Conservation (phyloP, 176 grass and related monocot species). For the Aegilops umbellulata region DNA sequence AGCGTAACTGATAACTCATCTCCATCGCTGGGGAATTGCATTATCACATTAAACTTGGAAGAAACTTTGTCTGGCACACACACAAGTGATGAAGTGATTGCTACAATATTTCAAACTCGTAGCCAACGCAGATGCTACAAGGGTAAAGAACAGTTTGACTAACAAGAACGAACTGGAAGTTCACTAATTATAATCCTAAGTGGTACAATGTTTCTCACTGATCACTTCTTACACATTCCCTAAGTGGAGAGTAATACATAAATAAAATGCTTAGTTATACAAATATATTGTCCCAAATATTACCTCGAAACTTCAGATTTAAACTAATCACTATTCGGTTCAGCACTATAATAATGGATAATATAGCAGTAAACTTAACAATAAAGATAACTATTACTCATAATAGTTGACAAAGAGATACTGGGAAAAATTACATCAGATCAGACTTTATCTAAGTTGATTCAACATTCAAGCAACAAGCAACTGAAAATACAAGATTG, state of each 20-base stretch:
- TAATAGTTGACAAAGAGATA: background rate
- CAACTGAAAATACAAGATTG: constrained; percentile 16
- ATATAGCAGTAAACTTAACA: background rate
- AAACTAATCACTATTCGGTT: constrained; percentile 3
- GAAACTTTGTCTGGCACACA: background rate
- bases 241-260: background rate
- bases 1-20: constrained; percentile 5
- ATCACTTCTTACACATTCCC: background rate
- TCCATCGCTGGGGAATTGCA: constrained; percentile 11
- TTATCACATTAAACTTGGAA: background rate
- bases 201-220: background rate
- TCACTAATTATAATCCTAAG: background rate
- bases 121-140: background rate
- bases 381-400: background rate
- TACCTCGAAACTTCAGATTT: constrained; percentile 4
- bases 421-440: background rate
- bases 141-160: background rate
- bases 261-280: background rate
- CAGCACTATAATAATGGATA: background rate
- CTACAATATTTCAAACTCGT: constrained; percentile 5
- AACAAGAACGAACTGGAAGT: background rate
- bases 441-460: background rate
- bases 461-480: constrained; percentile 6
- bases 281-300: background rate
- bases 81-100: constrained; percentile 22